These are phyloP conservation scores for Guadua angustifolia DNA, from an alignment of 176 grass and related monocot genomes.

Conservation along the genomic window DNA sequence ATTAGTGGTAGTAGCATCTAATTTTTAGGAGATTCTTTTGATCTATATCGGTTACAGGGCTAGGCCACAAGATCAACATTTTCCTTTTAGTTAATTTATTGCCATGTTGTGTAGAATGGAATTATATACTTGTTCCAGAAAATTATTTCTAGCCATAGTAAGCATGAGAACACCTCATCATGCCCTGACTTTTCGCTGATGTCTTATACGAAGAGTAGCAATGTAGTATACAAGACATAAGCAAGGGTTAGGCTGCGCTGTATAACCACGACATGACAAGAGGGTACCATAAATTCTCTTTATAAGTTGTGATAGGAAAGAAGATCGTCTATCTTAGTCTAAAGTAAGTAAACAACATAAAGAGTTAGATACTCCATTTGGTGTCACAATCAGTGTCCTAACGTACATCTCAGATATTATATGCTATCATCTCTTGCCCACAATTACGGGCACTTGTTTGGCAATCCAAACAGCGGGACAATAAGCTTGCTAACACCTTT, in stretches of 20 bases:
- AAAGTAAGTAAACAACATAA: constrained; percentile 1
- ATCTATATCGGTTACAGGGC: constrained; percentile 12
- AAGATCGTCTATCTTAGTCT: neutral
- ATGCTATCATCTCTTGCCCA: neutral
- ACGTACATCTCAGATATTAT: neutral
- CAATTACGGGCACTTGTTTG: neutral
- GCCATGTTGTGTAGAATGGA: neutral
- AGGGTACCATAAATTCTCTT: neutral
- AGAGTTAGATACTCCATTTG: neutral
- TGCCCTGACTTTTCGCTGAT: neutral
- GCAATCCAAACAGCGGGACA: neutral
- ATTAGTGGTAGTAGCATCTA: neutral
- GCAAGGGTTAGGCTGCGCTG: constrained; percentile 11
- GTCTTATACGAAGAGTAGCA: constrained; percentile 7
- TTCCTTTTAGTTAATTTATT: constrained; percentile 1
- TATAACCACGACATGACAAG: constrained; percentile 14
- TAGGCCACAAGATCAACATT: neutral
- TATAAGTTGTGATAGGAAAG: neutral
- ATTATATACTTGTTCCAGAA: neutral
- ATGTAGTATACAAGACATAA: neutral
- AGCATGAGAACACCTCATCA: constrained; percentile 19
- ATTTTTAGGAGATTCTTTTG: neutral
- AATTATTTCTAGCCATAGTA: constrained; percentile 6
- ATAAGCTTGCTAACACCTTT: neutral
- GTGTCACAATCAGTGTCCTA: neutral